Evolutionary conservation across 2,329 filamentous ascomycete genomes (phyloP).

Genomic region (Didymella exigua): DNA sequence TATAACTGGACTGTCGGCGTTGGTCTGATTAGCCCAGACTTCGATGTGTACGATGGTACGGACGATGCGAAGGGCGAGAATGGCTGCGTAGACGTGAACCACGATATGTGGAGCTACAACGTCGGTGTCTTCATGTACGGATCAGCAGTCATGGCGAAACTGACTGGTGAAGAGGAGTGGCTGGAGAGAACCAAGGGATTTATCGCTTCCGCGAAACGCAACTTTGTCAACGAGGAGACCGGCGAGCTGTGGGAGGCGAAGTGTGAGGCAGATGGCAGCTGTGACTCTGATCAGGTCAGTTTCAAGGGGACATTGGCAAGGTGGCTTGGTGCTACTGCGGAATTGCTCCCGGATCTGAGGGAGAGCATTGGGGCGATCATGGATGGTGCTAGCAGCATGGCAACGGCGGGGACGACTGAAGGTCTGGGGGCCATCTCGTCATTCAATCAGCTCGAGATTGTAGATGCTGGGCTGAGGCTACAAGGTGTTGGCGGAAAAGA

Average conservation of each 20-base stretch:
- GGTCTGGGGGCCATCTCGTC: slow-evolving; percentile 20
- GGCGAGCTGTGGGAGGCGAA: slow-evolving; percentile 59
- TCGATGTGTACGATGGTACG: slow-evolving; percentile 61
- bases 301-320: slow-evolving; percentile 60
- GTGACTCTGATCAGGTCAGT: slow-evolving; percentile 70
- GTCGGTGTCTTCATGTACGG: slow-evolving; percentile 62
- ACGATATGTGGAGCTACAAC: slow-evolving; percentile 56
- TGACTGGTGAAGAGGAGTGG: slow-evolving; percentile 30
- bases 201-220: slow-evolving; percentile 32
- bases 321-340: slow-evolving; percentile 35
- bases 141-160: slow-evolving; percentile 34
- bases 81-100: slow-evolving; percentile 50
- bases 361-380: slow-evolving; percentile 22
- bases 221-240: slow-evolving; percentile 28
- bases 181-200: slow-evolving; percentile 43
- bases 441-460: slow-evolving; percentile 26
- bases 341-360: slow-evolving; percentile 25
- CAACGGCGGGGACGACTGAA: slow-evolving; percentile 16
- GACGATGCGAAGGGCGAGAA: slow-evolving; percentile 46
- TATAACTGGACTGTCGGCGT: slow-evolving; percentile 61
- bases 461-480: slow-evolving; percentile 25
- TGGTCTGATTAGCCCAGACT: slow-evolving; percentile 56
- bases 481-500: slow-evolving; percentile 20
- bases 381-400: slow-evolving; percentile 11
- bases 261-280: slow-evolving; percentile 63